Conservation (phyloP, 345 rosid species). For the Boechera divaricarpa region DNA sequence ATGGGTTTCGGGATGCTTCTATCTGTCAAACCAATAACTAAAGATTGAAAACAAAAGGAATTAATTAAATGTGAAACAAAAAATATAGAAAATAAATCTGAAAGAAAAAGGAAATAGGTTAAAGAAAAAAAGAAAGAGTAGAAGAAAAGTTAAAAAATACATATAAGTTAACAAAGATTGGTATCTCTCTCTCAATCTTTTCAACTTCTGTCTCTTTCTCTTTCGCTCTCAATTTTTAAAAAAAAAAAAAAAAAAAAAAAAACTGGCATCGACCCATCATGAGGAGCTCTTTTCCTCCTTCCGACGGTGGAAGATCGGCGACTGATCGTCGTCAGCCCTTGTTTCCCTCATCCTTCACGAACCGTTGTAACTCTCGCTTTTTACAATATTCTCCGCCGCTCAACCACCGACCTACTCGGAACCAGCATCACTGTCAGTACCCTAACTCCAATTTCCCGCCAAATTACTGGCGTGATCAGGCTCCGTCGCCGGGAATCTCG, state of each 20-base stretch:
- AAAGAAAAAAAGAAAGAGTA: not conserved
- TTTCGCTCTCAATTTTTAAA: constrained; percentile 11
- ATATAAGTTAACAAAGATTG: not conserved
- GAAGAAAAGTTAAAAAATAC: not conserved
- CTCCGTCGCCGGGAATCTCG: not conserved
- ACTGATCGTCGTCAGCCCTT: constrained; percentile 26
- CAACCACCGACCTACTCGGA: constrained; percentile 22
- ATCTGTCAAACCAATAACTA: too few relatives aligned
- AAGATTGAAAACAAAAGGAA: too few relatives aligned
- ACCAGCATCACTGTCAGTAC: constrained; percentile 22
- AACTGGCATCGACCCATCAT: constrained; percentile 38
- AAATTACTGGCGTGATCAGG: constrained; percentile 33
- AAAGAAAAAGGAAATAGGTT: not conserved
- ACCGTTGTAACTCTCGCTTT: not conserved
- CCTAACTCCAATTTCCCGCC: constrained; percentile 42
- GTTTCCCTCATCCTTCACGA: constrained; percentile 5
- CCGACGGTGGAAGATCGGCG: constrained; percentile 31
- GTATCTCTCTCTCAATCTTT: not conserved
- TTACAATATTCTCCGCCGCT: constrained; percentile 15
- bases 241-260: not conserved
- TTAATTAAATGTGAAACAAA: too few relatives aligned
- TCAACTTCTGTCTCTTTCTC: constrained; percentile 27
- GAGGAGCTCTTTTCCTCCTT: constrained; percentile 38
- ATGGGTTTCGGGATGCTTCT: too few relatives aligned
- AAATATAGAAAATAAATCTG: too few relatives aligned